Evolutionary conservation across 164 flowering plant genomes (phyloP).

Genomic region (Magnolia kwangsiensis): DNA sequence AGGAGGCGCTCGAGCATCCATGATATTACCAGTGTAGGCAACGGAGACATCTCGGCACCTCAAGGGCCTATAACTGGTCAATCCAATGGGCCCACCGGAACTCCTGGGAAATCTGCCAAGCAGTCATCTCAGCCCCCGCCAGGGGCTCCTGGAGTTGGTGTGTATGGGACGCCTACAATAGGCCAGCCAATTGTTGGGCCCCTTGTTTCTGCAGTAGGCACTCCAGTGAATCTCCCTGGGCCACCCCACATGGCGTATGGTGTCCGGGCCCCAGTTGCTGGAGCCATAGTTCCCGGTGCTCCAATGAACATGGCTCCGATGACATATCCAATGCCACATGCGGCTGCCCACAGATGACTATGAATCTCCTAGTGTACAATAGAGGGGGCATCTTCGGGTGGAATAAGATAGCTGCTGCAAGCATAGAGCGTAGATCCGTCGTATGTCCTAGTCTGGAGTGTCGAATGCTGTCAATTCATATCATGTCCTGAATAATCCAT

Average conservation of each 20-base stretch:
- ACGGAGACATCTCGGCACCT: conserved; percentile 49
- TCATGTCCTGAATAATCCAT: conserved; percentile 18
- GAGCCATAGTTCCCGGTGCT: conserved; percentile 64
- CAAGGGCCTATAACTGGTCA: conserved; percentile 88
- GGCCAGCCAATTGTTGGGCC: conserved; percentile 87
- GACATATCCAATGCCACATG: conserved; percentile 67
- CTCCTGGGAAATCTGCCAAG: conserved; percentile 48
- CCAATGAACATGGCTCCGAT: conserved; percentile 60
- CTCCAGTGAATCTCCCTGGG: conserved; percentile 67
- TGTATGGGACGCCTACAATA: conserved; percentile 60
- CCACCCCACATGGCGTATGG: conserved; percentile 75
- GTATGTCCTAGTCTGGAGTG: conserved; percentile 3
- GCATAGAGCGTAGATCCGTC: background rate
- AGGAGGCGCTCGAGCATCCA: conserved; percentile 90
- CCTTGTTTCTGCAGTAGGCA: conserved; percentile 76
- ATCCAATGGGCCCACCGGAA: conserved; percentile 33
- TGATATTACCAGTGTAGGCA: conserved; percentile 76
- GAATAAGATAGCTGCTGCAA: conserved; percentile 16
- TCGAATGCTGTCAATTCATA: conserved; percentile 9
- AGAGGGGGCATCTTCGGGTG: background rate
- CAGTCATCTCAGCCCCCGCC: conserved; percentile 39
- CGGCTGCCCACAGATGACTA: conserved; percentile 57
- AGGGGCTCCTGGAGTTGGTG: conserved; percentile 38
- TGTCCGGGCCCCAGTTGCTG: conserved; percentile 56
- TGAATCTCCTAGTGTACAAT: background rate